phyloP scores from a whole-genome alignment of 371 early-diverging fungal species.

The Rhizomucor pusillus region DNA sequence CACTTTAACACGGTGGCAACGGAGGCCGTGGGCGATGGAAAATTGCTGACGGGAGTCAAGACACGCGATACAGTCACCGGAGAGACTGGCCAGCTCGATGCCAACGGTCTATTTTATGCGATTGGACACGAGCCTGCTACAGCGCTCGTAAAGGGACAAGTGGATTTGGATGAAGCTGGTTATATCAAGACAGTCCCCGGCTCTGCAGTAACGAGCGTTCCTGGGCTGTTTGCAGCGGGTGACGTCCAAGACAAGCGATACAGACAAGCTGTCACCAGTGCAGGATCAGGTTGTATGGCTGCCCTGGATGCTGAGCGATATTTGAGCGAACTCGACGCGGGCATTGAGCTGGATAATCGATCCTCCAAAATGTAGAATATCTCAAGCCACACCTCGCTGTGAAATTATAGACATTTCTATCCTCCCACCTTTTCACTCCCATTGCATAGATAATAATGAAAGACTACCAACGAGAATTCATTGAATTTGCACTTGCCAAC shows the following conservation, averaged over 20 bases:
- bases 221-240: slow-evolving; percentile 97
- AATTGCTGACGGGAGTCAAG: slow-evolving; percentile 68
- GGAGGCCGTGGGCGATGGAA: slow-evolving; percentile 84
- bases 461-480: slow-evolving; percentile 91
- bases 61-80: slow-evolving; percentile 71
- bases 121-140: slow-evolving; percentile 98
- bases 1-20: slow-evolving; percentile 87
- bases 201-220: slow-evolving; percentile 78
- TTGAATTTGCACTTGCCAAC: slow-evolving; percentile 84
- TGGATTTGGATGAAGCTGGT: slow-evolving; percentile 82
- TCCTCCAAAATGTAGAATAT: slow-evolving; percentile 4
- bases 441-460: slow-evolving; percentile 50
- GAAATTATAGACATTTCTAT: neutral
- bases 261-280: slow-evolving; percentile 76
- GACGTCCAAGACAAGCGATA: slow-evolving; percentile 98
- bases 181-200: slow-evolving; percentile 88
- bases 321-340: slow-evolving; percentile 63
- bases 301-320: slow-evolving; percentile 90
- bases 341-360: slow-evolving; percentile 13
- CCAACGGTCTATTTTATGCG: slow-evolving; percentile 97
- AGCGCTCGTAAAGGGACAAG: slow-evolving; percentile 66
- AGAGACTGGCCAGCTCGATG: slow-evolving; percentile 64
- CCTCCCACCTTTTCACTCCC: no score
- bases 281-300: slow-evolving; percentile 92
- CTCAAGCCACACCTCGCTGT: neutral